phyloP scores from a whole-genome alignment of 352 stramenopile species.

The Lagenidium giganteum region DNA sequence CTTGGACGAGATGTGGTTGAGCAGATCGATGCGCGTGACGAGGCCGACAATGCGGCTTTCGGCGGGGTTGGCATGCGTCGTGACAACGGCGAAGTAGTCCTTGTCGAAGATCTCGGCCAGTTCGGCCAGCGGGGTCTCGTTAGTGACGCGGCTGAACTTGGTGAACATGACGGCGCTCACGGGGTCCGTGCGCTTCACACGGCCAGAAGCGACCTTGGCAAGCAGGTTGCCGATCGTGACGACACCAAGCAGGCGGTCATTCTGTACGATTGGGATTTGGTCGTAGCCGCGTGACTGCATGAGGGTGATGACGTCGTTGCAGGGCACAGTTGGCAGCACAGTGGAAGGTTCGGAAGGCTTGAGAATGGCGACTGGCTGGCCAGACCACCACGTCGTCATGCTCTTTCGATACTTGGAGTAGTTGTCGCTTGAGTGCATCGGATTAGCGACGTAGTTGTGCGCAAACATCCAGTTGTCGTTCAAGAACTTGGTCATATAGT shows the following conservation, averaged over 20 bases:
- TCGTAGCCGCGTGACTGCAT: constrained; percentile 90
- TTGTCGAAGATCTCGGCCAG: constrained; percentile 94
- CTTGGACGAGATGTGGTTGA: constrained; percentile 90
- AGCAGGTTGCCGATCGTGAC: constrained; percentile 96
- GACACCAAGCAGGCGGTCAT: constrained; percentile 85
- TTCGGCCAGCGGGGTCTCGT: constrained; percentile 81
- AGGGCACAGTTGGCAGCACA: constrained; percentile 77
- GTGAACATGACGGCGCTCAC: constrained; percentile 91
- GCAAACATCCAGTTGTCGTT: constrained; percentile 93
- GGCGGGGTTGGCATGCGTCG: constrained; percentile 54
- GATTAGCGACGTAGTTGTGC: constrained; percentile 65
- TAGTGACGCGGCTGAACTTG: constrained; percentile 90
- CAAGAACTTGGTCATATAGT: constrained; percentile 98
- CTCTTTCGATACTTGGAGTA: constrained; percentile 64
- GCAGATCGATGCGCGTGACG: constrained; percentile 94
- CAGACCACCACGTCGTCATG: constrained; percentile 90
- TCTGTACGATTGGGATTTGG: constrained; percentile 68
- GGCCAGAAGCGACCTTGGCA: constrained; percentile 82
- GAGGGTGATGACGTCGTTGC: constrained; percentile 89
- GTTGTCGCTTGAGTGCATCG: constrained; percentile 64
- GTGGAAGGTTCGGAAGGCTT: constrained; percentile 79
- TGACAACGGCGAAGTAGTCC: constrained; percentile 93
- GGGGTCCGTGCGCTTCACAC: constrained; percentile 72
- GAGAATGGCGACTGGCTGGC: constrained; percentile 78
- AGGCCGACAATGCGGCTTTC: constrained; percentile 83